Evolutionary conservation across 192 early-diverging fungal genomes (phyloP), one percentile per base, ranked within the genome.

Genomic region (Coemansia sp.): DNA sequence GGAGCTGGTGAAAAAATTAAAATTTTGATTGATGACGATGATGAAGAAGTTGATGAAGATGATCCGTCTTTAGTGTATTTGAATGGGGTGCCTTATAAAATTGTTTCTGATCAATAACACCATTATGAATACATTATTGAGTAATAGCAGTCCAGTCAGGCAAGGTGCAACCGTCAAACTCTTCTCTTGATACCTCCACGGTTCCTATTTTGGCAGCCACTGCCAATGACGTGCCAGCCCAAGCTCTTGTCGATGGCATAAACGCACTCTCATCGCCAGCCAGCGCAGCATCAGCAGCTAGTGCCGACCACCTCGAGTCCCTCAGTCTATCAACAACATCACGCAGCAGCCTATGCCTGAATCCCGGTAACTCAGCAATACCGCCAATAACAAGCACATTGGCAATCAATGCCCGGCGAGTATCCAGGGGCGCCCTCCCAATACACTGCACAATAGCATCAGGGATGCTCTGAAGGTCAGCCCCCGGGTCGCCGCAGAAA

Each of bases 201-300:
- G 88, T 88, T 1, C 86, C 88, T 28, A 90, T 85, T 64, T 90
- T 92, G 2, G 93, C 73, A 2, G 90, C 85, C 8, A 90, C 92
- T 5, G 89, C 85, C 40, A 95, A 69, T 23, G 94, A 93, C 73
- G 84, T 87, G 14, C 94, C 94, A 63, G 93, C 86, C 94, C 94
- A 96, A 8, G 85, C 73, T 1, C 90, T 80, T n/a, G 87, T 82
- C 58, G 91, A 89, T 13, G 83, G 70, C 56, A 76, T 75, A 76
- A 94, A 94, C 1, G 82, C 76, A 20, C 3, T 3, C 5, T 9
- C 57, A 43, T 70, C 79, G 42, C 87, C 88, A 26, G 88, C 76
- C 72, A 89, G 86, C 35, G 67, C 79, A 21, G 86, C 77, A 24
- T 77, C 83, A 26, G 80, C 70, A 5, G 79, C 82, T 45, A 89